Evolutionary conservation across 1,284 basidiomycete species (phyloP).

Genomic region (Malassezia vespertilionis): DNA sequence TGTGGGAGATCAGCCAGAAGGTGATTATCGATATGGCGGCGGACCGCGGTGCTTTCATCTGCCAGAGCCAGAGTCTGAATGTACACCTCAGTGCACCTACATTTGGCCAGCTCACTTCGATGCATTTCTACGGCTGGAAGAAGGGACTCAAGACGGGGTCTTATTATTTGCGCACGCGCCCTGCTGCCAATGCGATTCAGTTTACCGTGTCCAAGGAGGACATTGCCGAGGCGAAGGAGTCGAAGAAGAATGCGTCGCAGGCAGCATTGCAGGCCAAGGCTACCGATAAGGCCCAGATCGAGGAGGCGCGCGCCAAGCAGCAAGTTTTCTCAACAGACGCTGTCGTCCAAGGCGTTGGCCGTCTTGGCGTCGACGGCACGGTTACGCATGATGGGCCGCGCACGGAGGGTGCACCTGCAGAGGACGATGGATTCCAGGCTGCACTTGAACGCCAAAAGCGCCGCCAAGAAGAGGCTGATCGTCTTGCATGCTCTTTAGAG

Average conservation of each 20-base stretch:
- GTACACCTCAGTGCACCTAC: constrained; percentile 86
- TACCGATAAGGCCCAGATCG: constrained; percentile 1
- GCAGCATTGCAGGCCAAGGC: neutral
- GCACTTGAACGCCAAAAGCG: constrained; percentile 63
- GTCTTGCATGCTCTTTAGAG: constrained; percentile 69
- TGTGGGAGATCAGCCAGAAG: constrained; percentile 99
- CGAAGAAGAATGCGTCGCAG: constrained; percentile 39
- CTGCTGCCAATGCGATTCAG: constrained; percentile 90
- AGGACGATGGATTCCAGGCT: constrained; percentile 65
- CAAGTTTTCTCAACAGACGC: constrained; percentile 2
- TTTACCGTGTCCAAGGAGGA: constrained; percentile 80
- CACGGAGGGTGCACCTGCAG: constrained; percentile 49
- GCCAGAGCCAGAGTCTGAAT: constrained; percentile 73
- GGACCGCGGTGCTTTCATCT: constrained; percentile 96
- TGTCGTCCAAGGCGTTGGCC: constrained; percentile 27
- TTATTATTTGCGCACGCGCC: constrained; percentile 80
- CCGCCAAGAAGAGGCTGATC: constrained; percentile 68
- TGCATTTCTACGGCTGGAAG: constrained; percentile 99
- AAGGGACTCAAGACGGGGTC: constrained; percentile 86
- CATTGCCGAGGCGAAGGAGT: constrained; percentile 60
- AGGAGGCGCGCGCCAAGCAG: neutral
- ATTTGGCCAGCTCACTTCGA: constrained; percentile 71
- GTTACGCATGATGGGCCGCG: constrained; percentile 39
- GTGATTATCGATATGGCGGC: constrained; percentile 94
- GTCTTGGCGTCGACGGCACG: constrained; percentile 38